Evolutionary conservation across 2,329 filamentous ascomycete species (phyloP), one percentile per base, ranked within the genome.

Genomic region (Penicillium sclerotiorum): DNA sequence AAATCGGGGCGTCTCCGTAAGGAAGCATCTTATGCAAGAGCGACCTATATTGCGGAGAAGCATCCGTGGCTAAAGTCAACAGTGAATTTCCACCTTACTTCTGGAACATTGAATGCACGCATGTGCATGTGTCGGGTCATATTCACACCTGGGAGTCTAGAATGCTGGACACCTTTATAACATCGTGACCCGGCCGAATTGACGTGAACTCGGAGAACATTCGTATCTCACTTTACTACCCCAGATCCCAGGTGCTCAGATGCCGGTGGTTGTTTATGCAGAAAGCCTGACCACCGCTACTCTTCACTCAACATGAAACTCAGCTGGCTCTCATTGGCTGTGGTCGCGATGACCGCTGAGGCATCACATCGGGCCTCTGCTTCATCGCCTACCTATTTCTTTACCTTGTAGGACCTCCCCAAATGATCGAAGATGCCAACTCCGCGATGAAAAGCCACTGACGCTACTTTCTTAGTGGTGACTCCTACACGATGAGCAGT

Each of bases 401-500:
- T 76, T 50, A 73, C 68, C 7, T 76, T 77, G 71, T 75, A 55
- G 56, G 64, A n/a, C n/a, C n/a, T n/a, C n/a, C n/a, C n/a, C n/a
- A n/a, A n/a, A n/a, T n/a, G n/a, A n/a, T n/a, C n/a, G n/a, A n/a
- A n/a, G n/a, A n/a, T 8, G 8, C 6, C 15, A 25, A 23, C 8
- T n/a, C 11, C 21, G 5, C 5, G 6, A 32, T 32, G 25, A 20
- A n/a, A 40, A 30, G n/a, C 28, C 1, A 32, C 2, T 43, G 11
- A 27, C 1, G 4, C 7, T 18, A 18, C 20, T 2, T 15, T 25
- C 9, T 32, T 46, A 80, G 79, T 56, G 82, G 82, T 35, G 80
- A 85, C 59, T 84, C 80, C 2, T 85, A 84, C 67, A 80, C 80
- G 1, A 76, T 79, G 53, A 84, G 80, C 2, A 79, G 79, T 8